Base-by-base conservation (phyloP, 1,139 yeast species). In the Scheffersomyces segobiensis region DNA sequence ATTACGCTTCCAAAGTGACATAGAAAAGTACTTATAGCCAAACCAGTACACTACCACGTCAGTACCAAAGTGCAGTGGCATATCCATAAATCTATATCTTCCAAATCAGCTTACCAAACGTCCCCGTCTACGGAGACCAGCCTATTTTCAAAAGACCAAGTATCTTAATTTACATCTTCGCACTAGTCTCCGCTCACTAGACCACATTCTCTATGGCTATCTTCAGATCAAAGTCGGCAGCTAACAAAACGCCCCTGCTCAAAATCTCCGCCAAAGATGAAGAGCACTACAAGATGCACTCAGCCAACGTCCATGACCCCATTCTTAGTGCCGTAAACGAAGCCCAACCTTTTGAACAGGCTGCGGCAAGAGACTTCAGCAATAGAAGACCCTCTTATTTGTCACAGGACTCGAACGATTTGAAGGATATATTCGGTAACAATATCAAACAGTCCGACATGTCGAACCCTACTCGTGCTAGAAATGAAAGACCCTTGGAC, bases 401-500 rank as follows among this genome's bases (percentile, higher is more conserved):
- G 55, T 67, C 71, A 12, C 67, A 67, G 50, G 72, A 67, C 46
- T 62, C 67, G 53, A 71, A 71, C 53, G 82, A 83, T 42, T 73
- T 88, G 67, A 86, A 86, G 65, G 99, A 95, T 71, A 86, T 91
- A 52, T 93, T 93, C 74, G 99, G 99, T 32, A 84, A 85, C 62
- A 83, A 86, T 6, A 93, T 95, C 66, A 67, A 70, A 5, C 84
- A 83, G 62, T 91, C 96, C 5, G 99, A 95, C 72, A 81, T 88
- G 66, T 91, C 97, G 32, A 95, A 95, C 71, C 99, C 99, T 21
- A 88, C 98, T 17, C 84, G 99, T 68, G 76, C 90, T 19, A 84
- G 98, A 71, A 93, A 93, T 73, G 99, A 95, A 77, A 86, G 99
- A 65, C 99, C 99, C 3, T 77, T 95, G 69, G 99, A 96, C 74